Evolutionary conservation across 2,329 filamentous ascomycete species (phyloP), one percentile per base, ranked within the genome.

Genomic region (Colletotrichum musicola): DNA sequence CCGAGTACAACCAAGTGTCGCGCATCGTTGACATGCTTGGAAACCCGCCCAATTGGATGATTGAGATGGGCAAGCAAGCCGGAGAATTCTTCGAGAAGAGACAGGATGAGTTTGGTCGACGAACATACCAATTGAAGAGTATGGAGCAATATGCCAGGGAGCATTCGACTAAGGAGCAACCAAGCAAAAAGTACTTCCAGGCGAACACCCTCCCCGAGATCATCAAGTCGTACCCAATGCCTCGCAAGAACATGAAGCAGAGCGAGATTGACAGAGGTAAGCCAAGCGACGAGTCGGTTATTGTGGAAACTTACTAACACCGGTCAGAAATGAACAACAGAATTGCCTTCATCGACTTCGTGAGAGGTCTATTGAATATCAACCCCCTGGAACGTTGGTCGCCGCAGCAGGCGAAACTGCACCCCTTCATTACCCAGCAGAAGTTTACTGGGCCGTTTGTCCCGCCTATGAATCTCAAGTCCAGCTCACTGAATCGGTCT

Each of bases 111-210:
- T 99, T 93, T 76, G 95, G 95, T 46, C 89, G 96, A 72, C 92
- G 94, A 74, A 95, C 91, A 6, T 98, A 97, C 78, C 90, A 95
- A 62, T 84, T 99, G 46, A 99, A 99, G 84, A 94, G 92, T 73
- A 97, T 99, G 93, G 96, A 99, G 77, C 94, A 98, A 79, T 99
- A 98, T 79, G 95, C 96, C 16, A 87, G 95, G 64, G 96, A 99
- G 78, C 96, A 97, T 78, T 93, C 93, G 68, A 96, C 94, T 42
- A 99, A 99, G 79, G 96, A 99, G 80, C 96, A 98, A 79, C 96
- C 96, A 22, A 99, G 96, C 88, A 99, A 99, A 85, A 98, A 98
- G 82, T 99, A 99, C 80, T 99, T 99, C 83, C 93, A 95, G 75
- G 94, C 95, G 42, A 98, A 90, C 47, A 97, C 94, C 1, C 83